phyloP scores from a whole-genome alignment of 2,329 filamentous ascomycete species.

The Neonectria coccinea region DNA sequence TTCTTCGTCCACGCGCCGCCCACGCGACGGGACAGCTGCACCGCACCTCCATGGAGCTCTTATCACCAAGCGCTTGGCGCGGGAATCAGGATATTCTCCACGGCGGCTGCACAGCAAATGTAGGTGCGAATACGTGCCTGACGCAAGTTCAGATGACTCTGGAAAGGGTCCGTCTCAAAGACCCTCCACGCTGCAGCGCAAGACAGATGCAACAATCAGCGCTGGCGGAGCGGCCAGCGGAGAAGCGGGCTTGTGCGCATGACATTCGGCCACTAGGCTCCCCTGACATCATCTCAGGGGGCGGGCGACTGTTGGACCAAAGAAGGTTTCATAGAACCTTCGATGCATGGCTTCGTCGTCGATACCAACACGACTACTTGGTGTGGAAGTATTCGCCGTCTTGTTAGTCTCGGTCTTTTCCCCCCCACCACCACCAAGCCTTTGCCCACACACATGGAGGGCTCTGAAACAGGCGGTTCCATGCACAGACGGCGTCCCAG shows the following conservation, averaged over 20 bases:
- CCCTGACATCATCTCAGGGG: constrained; percentile 41
- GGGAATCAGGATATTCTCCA: constrained; percentile 1
- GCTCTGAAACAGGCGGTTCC: constrained; percentile 24
- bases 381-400: not conserved
- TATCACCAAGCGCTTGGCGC: constrained; percentile 14
- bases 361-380: not conserved
- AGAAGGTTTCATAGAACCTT: constrained; percentile 47
- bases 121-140: not conserved
- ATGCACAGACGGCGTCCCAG: constrained; percentile 18
- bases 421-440: constrained; percentile 14
- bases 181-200: constrained; percentile 13
- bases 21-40: not conserved
- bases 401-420: not conserved
- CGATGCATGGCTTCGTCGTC: constrained; percentile 28
- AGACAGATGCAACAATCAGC: constrained; percentile 17
- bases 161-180: constrained; percentile 11
- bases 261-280: constrained; percentile 30
- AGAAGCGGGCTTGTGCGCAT: constrained; percentile 19
- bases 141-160: not conserved
- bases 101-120: not conserved
- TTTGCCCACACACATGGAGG: constrained; percentile 17
- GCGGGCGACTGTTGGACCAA: constrained; percentile 24
- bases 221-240: constrained; percentile 11
- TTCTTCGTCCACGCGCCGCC: constrained; percentile 3
- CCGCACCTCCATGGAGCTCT: not conserved